A percentile compares a stretch with the other conserved stretches of the same genome.
Conservation (phyloP, 2,329 filamentous ascomycete genomes). For the Alternaria tenuissima region DNA sequence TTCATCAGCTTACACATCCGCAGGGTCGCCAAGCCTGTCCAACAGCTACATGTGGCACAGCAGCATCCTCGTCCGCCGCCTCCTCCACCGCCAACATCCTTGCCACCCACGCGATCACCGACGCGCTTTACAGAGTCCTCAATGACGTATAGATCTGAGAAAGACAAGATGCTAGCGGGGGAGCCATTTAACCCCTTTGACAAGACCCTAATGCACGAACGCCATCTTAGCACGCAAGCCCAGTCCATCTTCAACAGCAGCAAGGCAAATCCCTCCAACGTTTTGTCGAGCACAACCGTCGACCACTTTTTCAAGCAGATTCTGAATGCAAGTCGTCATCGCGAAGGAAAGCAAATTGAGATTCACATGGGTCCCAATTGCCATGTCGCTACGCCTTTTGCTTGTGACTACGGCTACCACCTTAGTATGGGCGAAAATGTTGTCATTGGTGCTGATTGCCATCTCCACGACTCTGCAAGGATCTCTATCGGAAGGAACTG, state of each 20-base stretch:
- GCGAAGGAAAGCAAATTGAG: slow-evolving; percentile 19
- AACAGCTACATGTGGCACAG: slow-evolving; percentile 38
- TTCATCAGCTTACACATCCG: slow-evolving; percentile 2
- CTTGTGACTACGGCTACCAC: slow-evolving; percentile 96
- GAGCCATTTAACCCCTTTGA: slow-evolving; percentile 82
- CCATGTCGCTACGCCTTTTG: slow-evolving; percentile 86
- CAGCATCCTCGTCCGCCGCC: slow-evolving; percentile 33
- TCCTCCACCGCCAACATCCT: slow-evolving; percentile 27
- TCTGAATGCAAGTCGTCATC: slow-evolving; percentile 65
- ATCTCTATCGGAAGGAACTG: slow-evolving; percentile 82
- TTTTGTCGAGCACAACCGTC: slow-evolving; percentile 71
- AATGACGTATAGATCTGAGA: slow-evolving; percentile 68
- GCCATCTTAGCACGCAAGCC: slow-evolving; percentile 82
- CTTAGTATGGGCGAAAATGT: slow-evolving; percentile 87
- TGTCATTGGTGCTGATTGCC: slow-evolving; percentile 82
- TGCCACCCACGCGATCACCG: slow-evolving; percentile 34
- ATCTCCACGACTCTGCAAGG: slow-evolving; percentile 83
- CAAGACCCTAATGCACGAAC: slow-evolving; percentile 79
- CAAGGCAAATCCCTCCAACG: slow-evolving; percentile 74
- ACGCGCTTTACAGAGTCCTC: slow-evolving; percentile 32
- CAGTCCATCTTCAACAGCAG: slow-evolving; percentile 89
- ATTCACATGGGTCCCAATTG: slow-evolving; percentile 77
- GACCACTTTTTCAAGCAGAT: slow-evolving; percentile 76
- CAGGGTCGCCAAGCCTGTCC: slow-evolving; percentile 51
- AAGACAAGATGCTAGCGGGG: slow-evolving; percentile 87